These are phyloP conservation scores for Trichoderma sp. DNA, from an alignment of 2,329 filamentous ascomycete genomes.

Conservation along the genomic window DNA sequence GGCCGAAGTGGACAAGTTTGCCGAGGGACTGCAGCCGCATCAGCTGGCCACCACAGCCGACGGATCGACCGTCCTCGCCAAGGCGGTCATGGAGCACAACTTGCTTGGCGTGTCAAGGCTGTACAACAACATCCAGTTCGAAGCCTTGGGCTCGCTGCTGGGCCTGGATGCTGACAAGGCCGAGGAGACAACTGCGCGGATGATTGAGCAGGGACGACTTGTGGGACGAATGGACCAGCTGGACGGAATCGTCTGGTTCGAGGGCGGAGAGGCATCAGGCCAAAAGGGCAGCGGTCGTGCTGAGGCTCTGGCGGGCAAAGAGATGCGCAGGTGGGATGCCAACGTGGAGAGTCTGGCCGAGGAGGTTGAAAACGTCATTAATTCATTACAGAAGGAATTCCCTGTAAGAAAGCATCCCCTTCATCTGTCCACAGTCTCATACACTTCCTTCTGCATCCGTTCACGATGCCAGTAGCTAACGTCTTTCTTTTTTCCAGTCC, in stretches of 20 bases:
- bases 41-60: conserved; percentile 89
- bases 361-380: conserved; percentile 85
- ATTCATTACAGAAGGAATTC: conserved; percentile 76
- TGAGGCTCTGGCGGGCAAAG: conserved; percentile 63
- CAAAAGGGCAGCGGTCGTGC: conserved; percentile 68
- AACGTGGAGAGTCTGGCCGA: conserved; percentile 86
- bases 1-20: conserved; percentile 84
- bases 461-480: background rate
- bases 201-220: conserved; percentile 93
- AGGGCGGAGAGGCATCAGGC: conserved; percentile 69
- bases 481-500: conserved; percentile 42
- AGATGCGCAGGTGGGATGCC: conserved; percentile 83
- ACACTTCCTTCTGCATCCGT: background rate
- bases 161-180: conserved; percentile 78
- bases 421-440: background rate
- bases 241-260: conserved; percentile 83
- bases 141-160: conserved; percentile 73
- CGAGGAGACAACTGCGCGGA: conserved; percentile 87
- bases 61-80: conserved; percentile 88
- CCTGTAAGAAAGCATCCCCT: conserved; percentile 52
- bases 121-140: conserved; percentile 76
- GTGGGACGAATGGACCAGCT: conserved; percentile 94
- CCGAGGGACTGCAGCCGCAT: conserved; percentile 76
- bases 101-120: conserved; percentile 80
- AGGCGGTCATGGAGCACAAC: conserved; percentile 95